Evolutionary conservation across 805 yeast genomes (phyloP), one percentile per base, ranked within the genome.

Genomic region (Torulaspora maleeae): DNA sequence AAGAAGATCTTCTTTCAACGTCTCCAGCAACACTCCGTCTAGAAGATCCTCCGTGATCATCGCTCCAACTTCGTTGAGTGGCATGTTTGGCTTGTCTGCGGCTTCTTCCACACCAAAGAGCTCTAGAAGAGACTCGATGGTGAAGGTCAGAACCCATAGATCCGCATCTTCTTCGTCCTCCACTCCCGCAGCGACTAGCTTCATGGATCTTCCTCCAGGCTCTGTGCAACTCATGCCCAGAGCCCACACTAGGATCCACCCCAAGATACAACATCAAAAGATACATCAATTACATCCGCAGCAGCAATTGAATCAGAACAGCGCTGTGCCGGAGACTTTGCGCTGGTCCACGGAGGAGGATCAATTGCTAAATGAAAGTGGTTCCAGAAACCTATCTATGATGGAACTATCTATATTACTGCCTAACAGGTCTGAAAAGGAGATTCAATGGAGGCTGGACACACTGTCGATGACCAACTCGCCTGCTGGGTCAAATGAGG

Each of bases 331-430:
- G n/a, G 19, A 19, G 13, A n/a, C 41, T n/a, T 27, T 16, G 11
- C 29, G 51, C 19, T 78, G 82, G 82, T 56, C 76, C 0, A 41
- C 44, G 55, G 93, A 85, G 42, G 95, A 87, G 63, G 95, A 87
- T 64, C 84, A 81, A 50, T 60, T 79, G 28, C 62, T 87, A 30
- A 55, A 78, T 35, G 74, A 75, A 38, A 71, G 77, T 48, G 70
- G 84, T 41, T 65, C 78, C 8, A 68, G 80, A 52, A 83, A 82
- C 44, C 66, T 88, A 33, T 76, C 83, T 27, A 73, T 83, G 56
- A 83, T 82, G 13, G 96, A 88, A 64, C 68, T 88, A 30, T 75
- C 83, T 12, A 81, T 87, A 27, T 65, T 88, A 42, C 69, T 88
- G 35, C 91, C 93, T 12, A 76, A 75, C 46, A 76, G 87, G 51